phyloP scores from a whole-genome alignment of 495 filamentous ascomycete genomes.

The Apodospora peruviana region DNA sequence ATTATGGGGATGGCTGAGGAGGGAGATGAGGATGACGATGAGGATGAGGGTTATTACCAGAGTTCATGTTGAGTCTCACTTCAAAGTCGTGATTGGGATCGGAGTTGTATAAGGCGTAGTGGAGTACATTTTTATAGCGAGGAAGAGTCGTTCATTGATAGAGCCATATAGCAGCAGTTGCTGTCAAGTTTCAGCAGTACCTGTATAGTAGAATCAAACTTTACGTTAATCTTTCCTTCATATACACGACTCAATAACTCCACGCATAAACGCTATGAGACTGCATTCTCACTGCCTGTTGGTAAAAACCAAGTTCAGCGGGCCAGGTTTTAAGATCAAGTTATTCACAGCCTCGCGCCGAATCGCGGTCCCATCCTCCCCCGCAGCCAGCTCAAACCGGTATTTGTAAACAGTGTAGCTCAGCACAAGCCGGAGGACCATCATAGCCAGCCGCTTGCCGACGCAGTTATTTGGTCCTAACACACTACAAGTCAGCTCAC shows the following conservation, averaged over 20 bases:
- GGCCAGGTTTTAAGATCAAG: conserved; percentile 12
- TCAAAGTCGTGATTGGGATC: no score
- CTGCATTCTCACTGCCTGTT: conserved; percentile 2
- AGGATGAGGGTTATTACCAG: conserved; percentile 1
- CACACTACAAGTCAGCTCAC: no score
- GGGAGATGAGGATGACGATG: conserved; percentile 1
- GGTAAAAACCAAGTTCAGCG: conserved; percentile 9
- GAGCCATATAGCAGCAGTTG: no score
- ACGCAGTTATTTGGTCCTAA: conserved; percentile 24
- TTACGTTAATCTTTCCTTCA: no score
- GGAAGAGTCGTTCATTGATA: no score
- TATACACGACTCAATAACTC: no score
- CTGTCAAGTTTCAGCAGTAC: no score
- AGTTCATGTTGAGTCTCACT: neutral
- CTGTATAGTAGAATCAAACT: no score
- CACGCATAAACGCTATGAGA: no score
- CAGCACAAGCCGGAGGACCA: conserved; percentile 21
- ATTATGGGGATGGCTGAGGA: conserved; percentile 1
- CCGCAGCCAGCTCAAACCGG: conserved; percentile 12
- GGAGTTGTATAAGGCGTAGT: no score
- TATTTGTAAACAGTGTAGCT: conserved; percentile 15
- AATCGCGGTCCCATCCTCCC: conserved; percentile 16
- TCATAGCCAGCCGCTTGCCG: conserved; percentile 26
- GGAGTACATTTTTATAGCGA: no score
- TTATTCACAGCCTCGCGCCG: conserved; percentile 5